Evolutionary conservation across 1,284 basidiomycete genomes (phyloP).

Genomic region (Tremellales sp.): DNA sequence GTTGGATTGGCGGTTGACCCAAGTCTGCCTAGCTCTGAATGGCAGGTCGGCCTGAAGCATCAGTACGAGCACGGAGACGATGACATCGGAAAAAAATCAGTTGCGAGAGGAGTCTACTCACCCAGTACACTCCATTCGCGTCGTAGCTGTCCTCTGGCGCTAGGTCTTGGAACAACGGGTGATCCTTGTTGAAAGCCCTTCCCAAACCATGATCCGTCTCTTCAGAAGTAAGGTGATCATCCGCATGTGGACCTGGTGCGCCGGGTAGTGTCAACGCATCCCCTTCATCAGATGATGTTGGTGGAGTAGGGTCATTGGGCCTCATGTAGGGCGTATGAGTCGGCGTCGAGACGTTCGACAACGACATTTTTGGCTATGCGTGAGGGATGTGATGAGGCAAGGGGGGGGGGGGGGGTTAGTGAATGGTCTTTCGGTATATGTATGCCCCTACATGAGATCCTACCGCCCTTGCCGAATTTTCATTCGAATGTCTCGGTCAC

Average conservation of each 20-base stretch:
- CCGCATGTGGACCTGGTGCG: not conserved
- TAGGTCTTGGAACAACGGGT: conserved; percentile 46
- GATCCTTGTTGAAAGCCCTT: conserved; percentile 14
- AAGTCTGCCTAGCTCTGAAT: conserved; percentile 37
- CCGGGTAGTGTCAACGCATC: not conserved
- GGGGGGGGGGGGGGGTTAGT: not conserved
- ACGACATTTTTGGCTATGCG: not conserved
- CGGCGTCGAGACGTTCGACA: not conserved
- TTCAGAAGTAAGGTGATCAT: conserved; percentile 1
- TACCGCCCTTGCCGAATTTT: too few relatives aligned
- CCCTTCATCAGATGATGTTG: not conserved
- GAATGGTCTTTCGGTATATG: not conserved
- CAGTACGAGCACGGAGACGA: not conserved
- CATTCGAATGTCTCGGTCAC: too few relatives aligned
- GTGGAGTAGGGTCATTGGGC: not conserved
- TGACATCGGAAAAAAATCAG: not conserved
- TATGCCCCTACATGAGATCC: too few relatives aligned
- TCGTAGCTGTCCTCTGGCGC: conserved; percentile 44
- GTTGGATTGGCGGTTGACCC: conserved; percentile 50
- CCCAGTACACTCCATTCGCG: conserved; percentile 43
- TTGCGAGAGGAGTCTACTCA: conserved; percentile 18
- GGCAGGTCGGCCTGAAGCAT: conserved; percentile 40
- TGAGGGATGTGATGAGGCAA: not conserved
- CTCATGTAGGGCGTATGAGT: not conserved
- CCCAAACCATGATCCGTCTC: conserved; percentile 4